Evolutionary conservation across 805 yeast species (phyloP), one percentile per base, ranked within the genome.

Genomic region (Zygoascus bituminiphila): DNA sequence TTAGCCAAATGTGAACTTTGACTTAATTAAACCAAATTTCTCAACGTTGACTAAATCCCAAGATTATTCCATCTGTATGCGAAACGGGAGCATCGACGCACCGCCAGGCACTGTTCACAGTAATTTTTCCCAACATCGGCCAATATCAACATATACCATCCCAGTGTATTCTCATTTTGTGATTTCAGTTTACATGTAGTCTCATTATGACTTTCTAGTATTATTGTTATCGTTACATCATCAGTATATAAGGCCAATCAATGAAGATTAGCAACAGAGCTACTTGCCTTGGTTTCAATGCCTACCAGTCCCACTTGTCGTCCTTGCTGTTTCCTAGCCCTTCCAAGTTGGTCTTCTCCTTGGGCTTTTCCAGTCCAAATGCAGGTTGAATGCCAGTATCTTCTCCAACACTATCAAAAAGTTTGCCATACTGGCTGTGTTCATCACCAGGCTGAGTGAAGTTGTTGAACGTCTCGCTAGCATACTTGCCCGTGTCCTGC

Each of bases 401-500:
- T 15, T 42, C 42, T 7, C 48, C 56, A 24, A 67, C 73, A 9
- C 65, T 66, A 55, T 79, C 83, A 61, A 82, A 82, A 44, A 82
- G 63, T 54, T 70, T 68, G 14, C 50, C 15, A 42, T 51, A 55
- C 31, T 60, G 65, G 21, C 59, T 55, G 68, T 33, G 61, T 52
- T 37, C 39, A 40, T 61, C 68, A 15, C 33, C 33, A 15, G 10
- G 10, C 23, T 60, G 57, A 2, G 88, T 81, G 60, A 81, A 79
- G 15, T 71, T 70, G 52, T 72, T 74, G 58, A 78, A 74, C n/a
- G 82, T 80, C 54, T 81, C 83, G 47, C 79, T 80, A 23, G 95
- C 86, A 55, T 78, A 79, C 51, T 72, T 76, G 29, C 94, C 84
- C 0, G 96, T 87, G 56, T 88, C 94, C 63, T 85, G 95, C 70